Evolutionary conservation across 2,329 filamentous ascomycete species (phyloP), one percentile per base, ranked within the genome.

Genomic region (Calonectria leucothoes): DNA sequence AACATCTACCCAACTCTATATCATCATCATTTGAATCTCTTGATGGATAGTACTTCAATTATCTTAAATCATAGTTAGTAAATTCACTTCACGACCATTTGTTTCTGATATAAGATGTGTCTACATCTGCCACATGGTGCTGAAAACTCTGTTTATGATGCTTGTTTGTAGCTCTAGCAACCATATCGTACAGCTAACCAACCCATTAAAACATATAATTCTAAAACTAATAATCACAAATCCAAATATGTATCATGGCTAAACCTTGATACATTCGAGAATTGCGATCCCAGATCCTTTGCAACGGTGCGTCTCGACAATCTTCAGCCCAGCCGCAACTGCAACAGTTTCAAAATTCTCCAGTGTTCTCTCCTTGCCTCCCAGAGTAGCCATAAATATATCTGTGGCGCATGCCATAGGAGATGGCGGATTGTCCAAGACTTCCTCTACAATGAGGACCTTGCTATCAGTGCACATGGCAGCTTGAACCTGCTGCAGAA

Each of bases 361-460:
- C 1, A 61, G 63, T 6, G 69, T 66, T 8, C 69, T n/a, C 33
- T 71, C 69, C 20, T 71, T 71, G 17, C 69, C 69, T 14, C 69
- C 63, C 7, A 71, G 10, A 14, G 63, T 71, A 10, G 51, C 51
- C 63, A 71, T 71, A 14, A 66, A 61, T 17, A 71, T 71, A 23
- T 71, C 63, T 2, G 23, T 71, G 6, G 69, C 63, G 2, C 39
- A 48, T 4, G 69, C 63, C 12, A 71, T 51, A 15, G 69, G 51
- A 6, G 51, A 42, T 15, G 69, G 69, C 1, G 69, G 69, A 20
- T 71, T 61, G 5, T 20, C 15, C n/a, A 71, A 15, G n/a, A 66
- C 25, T 23, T 71, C 61, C 20, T 71, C 69, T 0, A 71, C 63
- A 10, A 71, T 71, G 6, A 71, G 51, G 5, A 71, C 6, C n/a